These are phyloP conservation scores for Trametes cubensis DNA, from an alignment of 768 basidiomycete genomes.

Conservation along the genomic window DNA sequence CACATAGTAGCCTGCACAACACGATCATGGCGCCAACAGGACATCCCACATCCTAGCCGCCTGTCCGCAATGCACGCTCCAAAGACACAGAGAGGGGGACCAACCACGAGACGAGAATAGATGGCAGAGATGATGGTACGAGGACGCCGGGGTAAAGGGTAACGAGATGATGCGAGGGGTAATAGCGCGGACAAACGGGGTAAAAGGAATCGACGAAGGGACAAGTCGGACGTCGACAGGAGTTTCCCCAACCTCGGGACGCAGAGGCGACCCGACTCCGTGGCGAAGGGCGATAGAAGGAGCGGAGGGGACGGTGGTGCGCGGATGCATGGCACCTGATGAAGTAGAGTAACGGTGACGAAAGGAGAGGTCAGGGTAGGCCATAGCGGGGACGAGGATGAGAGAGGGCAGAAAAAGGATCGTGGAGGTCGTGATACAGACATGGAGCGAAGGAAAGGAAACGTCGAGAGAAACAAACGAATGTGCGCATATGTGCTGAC, in stretches of 20 bases:
- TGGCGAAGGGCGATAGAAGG: background rate
- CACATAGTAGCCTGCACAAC: constrained; percentile 28
- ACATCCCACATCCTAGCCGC: constrained; percentile 22
- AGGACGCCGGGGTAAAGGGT: constrained; percentile 4
- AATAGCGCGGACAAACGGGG: background rate
- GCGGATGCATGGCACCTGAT: constrained; percentile 18
- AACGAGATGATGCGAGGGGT: constrained; percentile 3
- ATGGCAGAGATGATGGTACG: constrained; percentile 18
- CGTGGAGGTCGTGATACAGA: constrained; percentile 28
- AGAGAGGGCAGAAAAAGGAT: constrained; percentile 21
- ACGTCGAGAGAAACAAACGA: constrained; percentile 19
- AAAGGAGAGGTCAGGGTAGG: constrained; percentile 9
- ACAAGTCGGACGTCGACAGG: constrained; percentile 1
- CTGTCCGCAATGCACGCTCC: constrained; percentile 18
- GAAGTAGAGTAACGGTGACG: constrained; percentile 19
- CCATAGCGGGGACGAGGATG: constrained; percentile 2
- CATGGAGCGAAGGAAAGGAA: constrained; percentile 14
- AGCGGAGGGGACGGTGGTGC: constrained; percentile 12
- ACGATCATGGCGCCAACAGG: constrained; percentile 13
- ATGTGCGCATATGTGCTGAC: constrained; percentile 23
- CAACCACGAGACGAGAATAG: constrained; percentile 8
- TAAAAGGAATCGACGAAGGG: constrained; percentile 9
- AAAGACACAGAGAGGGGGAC: constrained; percentile 1
- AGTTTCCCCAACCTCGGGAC: constrained; percentile 3
- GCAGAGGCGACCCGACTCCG: background rate